Conservation (phyloP, 371 early-diverging fungal genomes). For the Haplosporangium sp. region DNA sequence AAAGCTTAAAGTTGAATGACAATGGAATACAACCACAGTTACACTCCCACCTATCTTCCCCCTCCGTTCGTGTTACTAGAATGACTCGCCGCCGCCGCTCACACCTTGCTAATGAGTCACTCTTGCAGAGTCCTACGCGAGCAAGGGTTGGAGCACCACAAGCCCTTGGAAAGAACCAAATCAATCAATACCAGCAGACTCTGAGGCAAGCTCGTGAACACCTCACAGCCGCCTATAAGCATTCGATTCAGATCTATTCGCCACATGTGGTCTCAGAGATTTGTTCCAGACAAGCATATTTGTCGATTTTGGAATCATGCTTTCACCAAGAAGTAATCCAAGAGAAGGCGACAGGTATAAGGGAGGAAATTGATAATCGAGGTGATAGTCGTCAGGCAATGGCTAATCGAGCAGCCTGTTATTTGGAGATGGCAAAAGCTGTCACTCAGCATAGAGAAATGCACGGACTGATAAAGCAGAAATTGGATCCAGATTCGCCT, state of each 20-base stretch:
- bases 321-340: slow-evolving; percentile 38
- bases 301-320: slow-evolving; percentile 42
- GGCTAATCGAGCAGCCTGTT: slow-evolving; percentile 24
- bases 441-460: slow-evolving; percentile 67
- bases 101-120: slow-evolving; percentile 12
- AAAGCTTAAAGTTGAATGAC: background rate
- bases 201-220: slow-evolving; percentile 24
- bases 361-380: background rate
- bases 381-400: slow-evolving; percentile 4
- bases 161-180: background rate
- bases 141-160: background rate
- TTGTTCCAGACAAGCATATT: slow-evolving; percentile 32
- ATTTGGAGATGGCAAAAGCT: slow-evolving; percentile 64
- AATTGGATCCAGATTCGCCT: slow-evolving; percentile 42
- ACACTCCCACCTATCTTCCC: slow-evolving; percentile 19
- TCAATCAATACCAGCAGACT: slow-evolving; percentile 13
- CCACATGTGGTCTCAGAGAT: slow-evolving; percentile 39
- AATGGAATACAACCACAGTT: background rate
- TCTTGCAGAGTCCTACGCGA: slow-evolving; percentile 1
- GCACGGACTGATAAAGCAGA: slow-evolving; percentile 59
- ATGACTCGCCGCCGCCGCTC: slow-evolving; percentile 34
- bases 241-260: slow-evolving; percentile 17
- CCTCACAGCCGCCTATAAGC: slow-evolving; percentile 23
- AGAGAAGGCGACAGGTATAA: background rate
- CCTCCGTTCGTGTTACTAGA: slow-evolving; percentile 35